phyloP scores from a whole-genome alignment of 768 basidiomycete species.

The Leccinum disarticulatum region DNA sequence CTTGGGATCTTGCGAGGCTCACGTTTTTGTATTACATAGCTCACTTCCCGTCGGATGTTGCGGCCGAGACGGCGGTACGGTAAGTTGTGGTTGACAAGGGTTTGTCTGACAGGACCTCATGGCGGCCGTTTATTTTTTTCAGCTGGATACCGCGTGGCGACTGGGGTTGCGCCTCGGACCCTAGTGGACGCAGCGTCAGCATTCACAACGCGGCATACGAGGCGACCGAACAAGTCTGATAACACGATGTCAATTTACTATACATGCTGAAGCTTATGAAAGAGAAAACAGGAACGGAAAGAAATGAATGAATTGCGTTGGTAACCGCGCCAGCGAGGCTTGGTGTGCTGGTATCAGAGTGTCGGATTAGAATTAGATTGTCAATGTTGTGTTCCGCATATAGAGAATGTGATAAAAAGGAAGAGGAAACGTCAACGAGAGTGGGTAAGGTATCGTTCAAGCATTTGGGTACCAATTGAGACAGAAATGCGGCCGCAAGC shows the following conservation, averaged over 20 bases:
- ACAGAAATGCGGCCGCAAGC: constrained; percentile 22
- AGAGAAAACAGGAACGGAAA: not conserved
- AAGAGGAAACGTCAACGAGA: constrained; percentile 25
- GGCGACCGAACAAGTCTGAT: constrained; percentile 13
- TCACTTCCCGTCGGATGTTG: constrained; percentile 82
- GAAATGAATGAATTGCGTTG: not conserved
- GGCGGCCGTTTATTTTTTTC: constrained; percentile 4
- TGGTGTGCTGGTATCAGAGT: constrained; percentile 25
- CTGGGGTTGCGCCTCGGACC: constrained; percentile 95
- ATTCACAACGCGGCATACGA: constrained; percentile 94
- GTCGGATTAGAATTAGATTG: constrained; percentile 28
- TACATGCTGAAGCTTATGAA: constrained; percentile 22
- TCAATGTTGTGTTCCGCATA: constrained; percentile 36
- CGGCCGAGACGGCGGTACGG: constrained; percentile 90
- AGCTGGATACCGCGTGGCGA: constrained; percentile 95
- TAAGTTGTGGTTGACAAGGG: constrained; percentile 37
- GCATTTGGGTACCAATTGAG: constrained; percentile 26
- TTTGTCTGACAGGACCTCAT: constrained; percentile 16
- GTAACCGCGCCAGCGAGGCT: constrained; percentile 24
- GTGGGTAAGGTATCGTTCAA: constrained; percentile 37
- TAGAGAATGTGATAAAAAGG: constrained; percentile 38
- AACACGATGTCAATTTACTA: constrained; percentile 17
- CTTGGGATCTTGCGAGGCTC: not conserved
- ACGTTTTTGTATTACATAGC: constrained; percentile 37
- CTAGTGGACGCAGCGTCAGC: constrained; percentile 91